phyloP scores from a whole-genome alignment of 805 yeast species.

The Schwanniomyces occidentalis region DNA sequence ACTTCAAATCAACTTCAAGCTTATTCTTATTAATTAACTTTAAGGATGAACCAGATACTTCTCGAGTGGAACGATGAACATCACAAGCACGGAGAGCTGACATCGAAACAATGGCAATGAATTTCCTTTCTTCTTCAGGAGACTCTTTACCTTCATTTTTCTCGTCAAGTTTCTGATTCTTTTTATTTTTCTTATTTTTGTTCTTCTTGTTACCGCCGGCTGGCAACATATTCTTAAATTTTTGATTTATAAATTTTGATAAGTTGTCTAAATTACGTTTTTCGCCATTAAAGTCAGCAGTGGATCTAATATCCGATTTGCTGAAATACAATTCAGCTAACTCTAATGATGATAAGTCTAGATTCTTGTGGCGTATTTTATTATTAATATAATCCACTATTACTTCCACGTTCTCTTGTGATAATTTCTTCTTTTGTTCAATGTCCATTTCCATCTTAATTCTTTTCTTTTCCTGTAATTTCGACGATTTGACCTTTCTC shows the following conservation, averaged over 20 bases:
- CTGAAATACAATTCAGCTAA: slow-evolving; percentile 62
- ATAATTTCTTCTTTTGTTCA: slow-evolving; percentile 54
- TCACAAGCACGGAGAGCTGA: slow-evolving; percentile 91
- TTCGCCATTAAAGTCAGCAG: slow-evolving; percentile 52
- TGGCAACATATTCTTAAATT: slow-evolving; percentile 49
- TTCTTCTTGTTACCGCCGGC: slow-evolving; percentile 29
- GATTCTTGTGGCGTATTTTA: slow-evolving; percentile 56
- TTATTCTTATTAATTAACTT: slow-evolving; percentile 78
- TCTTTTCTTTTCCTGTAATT: slow-evolving; percentile 63
- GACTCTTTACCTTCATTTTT: slow-evolving; percentile 7
- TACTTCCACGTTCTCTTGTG: slow-evolving; percentile 55
- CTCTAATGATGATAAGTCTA: slow-evolving; percentile 74
- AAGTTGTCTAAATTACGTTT: slow-evolving; percentile 58
- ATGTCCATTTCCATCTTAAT: slow-evolving; percentile 66
- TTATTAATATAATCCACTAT: slow-evolving; percentile 70
- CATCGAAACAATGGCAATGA: slow-evolving; percentile 58
- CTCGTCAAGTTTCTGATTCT: slow-evolving; percentile 4
- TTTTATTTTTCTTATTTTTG: slow-evolving; percentile 20
- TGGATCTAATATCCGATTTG: slow-evolving; percentile 58
- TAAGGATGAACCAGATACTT: slow-evolving; percentile 52
- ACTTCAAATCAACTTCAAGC: slow-evolving; percentile 58
- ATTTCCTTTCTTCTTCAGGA: slow-evolving; percentile 34
- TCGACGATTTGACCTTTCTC: slow-evolving; percentile 31
- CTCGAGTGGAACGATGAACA: slow-evolving; percentile 61
- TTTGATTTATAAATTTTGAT: slow-evolving; percentile 51